phyloP scores from a whole-genome alignment of 2,329 filamentous ascomycete genomes.

The Aspergillus tubingensis region DNA sequence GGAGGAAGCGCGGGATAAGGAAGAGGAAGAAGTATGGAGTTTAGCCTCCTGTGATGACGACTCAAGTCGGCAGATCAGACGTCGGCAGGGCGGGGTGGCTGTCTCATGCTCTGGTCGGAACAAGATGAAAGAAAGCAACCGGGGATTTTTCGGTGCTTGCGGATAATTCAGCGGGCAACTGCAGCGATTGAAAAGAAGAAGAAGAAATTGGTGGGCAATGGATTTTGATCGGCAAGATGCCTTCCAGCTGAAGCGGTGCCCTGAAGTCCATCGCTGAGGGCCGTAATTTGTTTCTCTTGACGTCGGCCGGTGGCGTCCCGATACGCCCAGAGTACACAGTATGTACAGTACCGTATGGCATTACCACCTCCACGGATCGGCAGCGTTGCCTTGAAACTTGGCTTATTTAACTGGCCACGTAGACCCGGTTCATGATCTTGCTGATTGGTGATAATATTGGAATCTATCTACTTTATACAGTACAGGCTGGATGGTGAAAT shows the following conservation, averaged over 20 bases:
- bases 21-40: constrained; percentile 10
- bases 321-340: background rate
- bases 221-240: constrained; percentile 4
- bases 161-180: background rate
- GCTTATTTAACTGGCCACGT: background rate
- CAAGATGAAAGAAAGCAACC: background rate
- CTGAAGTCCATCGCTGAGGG: background rate
- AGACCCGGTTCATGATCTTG: background rate
- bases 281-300: background rate
- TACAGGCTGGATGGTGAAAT: background rate
- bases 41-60: constrained; percentile 9
- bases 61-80: constrained; percentile 7
- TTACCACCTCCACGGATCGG: background rate
- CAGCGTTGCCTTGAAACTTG: background rate
- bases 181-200: constrained; percentile 2
- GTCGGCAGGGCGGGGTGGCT: constrained; percentile 1
- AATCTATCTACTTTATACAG: background rate
- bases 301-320: constrained; percentile 7
- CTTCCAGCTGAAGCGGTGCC: background rate
- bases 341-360: background rate
- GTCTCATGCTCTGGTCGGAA: constrained; percentile 1
- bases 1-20: constrained; percentile 4
- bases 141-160: constrained; percentile 2
- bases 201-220: background rate
- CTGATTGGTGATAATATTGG: background rate